phyloP scores from a whole-genome alignment of 148 eudicot genomes.

The Fagopyrum esculentum region DNA sequence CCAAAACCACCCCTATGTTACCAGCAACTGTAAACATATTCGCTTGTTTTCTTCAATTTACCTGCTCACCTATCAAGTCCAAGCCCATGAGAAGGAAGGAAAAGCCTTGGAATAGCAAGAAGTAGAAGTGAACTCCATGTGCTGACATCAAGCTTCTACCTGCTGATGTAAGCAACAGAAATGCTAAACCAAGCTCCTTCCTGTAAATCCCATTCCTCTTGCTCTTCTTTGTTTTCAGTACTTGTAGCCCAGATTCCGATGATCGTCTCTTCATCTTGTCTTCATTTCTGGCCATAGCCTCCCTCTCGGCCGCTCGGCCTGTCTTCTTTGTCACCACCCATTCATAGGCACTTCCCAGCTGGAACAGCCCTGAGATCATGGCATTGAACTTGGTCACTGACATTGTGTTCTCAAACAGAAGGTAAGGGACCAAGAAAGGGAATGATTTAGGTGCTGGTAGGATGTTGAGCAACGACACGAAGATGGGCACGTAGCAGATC shows the following conservation, averaged over 20 bases:
- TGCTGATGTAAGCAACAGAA: slow-evolving; percentile 49
- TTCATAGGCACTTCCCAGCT: slow-evolving; percentile 59
- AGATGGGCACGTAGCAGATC: slow-evolving; percentile 48
- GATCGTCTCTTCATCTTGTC: slow-evolving; percentile 42
- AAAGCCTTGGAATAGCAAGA: slow-evolving; percentile 56
- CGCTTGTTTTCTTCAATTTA: slow-evolving; percentile 24
- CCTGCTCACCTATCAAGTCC: slow-evolving; percentile 61
- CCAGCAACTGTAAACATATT: neutral
- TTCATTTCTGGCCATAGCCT: slow-evolving; percentile 24
- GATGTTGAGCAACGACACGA: slow-evolving; percentile 46
- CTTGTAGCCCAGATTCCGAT: slow-evolving; percentile 47
- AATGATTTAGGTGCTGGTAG: slow-evolving; percentile 50
- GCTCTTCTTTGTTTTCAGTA: slow-evolving; percentile 23
- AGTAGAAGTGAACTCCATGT: slow-evolving; percentile 63
- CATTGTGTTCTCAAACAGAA: slow-evolving; percentile 65
- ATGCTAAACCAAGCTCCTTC: slow-evolving; percentile 52
- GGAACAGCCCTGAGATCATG: slow-evolving; percentile 58
- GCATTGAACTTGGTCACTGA: slow-evolving; percentile 68
- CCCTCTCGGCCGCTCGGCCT: slow-evolving; percentile 51
- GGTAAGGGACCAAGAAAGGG: slow-evolving; percentile 59
- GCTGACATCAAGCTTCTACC: slow-evolving; percentile 50
- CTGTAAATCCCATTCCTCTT: slow-evolving; percentile 45
- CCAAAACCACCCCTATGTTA: neutral
- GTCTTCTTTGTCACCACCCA: slow-evolving; percentile 69
- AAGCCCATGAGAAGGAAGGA: slow-evolving; percentile 53